These are phyloP conservation scores for Syzygium malaccense DNA, from an alignment of 441 rosid genomes.

Conservation along the genomic window DNA sequence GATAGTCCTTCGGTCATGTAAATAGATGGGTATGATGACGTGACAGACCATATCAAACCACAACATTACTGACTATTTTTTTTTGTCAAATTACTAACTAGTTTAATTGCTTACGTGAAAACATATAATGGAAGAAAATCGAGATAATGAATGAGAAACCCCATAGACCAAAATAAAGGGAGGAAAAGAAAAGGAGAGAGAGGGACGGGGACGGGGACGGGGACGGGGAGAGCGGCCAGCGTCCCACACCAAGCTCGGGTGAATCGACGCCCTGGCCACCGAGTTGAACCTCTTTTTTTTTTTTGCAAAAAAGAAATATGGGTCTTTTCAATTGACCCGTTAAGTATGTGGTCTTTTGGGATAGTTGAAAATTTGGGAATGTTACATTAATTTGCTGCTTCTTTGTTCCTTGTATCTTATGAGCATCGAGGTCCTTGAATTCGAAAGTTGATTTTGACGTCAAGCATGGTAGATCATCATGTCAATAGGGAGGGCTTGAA, in stretches of 20 bases:
- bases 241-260: accelerated
- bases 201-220: no score
- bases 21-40: not conserved
- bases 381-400: not conserved
- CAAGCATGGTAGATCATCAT: not conserved
- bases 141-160: not conserved
- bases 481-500: not conserved
- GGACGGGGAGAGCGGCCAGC: not conserved
- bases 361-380: not conserved
- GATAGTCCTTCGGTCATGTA: not conserved
- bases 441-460: not conserved
- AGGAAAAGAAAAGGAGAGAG: not conserved
- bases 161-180: not conserved
- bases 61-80: not conserved
- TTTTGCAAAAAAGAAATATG: accelerated
- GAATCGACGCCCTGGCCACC: accelerated
- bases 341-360: not conserved
- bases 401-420: not conserved
- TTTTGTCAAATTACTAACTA: no score
- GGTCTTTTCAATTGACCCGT: not conserved
- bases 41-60: not conserved
- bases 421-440: not conserved
- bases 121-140: not conserved
- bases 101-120: no score
- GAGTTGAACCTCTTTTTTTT: accelerated